phyloP scores from a whole-genome alignment of 2,329 filamentous ascomycete species.

The Nemania sp. region DNA sequence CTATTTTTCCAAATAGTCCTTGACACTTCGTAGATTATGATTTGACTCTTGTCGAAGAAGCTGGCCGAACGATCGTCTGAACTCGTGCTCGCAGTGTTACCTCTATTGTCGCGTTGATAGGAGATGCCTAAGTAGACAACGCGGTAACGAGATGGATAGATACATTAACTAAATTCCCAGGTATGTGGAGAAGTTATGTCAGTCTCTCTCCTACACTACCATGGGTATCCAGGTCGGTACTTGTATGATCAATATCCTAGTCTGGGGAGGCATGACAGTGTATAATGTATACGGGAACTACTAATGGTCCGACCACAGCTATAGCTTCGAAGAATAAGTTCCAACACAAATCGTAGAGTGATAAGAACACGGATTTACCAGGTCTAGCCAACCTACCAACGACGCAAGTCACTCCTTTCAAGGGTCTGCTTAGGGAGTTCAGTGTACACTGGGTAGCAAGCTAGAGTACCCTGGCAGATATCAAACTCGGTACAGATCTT shows the following conservation, averaged over 20 bases:
- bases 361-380: constrained; percentile 23
- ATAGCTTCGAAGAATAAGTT: constrained; percentile 25
- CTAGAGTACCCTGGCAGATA: constrained; percentile 10
- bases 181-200: constrained; percentile 27
- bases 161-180: constrained; percentile 14
- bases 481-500: constrained; percentile 26
- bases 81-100: constrained; percentile 8
- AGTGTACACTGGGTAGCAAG: constrained; percentile 18
- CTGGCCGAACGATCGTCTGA: constrained; percentile 3
- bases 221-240: constrained; percentile 26
- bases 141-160: constrained; percentile 15
- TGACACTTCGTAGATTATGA: background rate
- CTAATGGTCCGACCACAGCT: constrained; percentile 25
- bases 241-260: constrained; percentile 22
- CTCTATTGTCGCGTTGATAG: constrained; percentile 22
- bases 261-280: constrained; percentile 24
- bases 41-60: background rate
- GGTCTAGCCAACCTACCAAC: constrained; percentile 21
- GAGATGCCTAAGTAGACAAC: constrained; percentile 16
- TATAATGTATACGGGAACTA: constrained; percentile 15
- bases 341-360: constrained; percentile 25
- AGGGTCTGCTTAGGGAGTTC: constrained; percentile 29
- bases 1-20: background rate
- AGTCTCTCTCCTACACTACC: constrained; percentile 22
- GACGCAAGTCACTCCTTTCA: constrained; percentile 23